Conservation (phyloP, 1,284 basidiomycete genomes). For the Microbotryum intermedium region DNA sequence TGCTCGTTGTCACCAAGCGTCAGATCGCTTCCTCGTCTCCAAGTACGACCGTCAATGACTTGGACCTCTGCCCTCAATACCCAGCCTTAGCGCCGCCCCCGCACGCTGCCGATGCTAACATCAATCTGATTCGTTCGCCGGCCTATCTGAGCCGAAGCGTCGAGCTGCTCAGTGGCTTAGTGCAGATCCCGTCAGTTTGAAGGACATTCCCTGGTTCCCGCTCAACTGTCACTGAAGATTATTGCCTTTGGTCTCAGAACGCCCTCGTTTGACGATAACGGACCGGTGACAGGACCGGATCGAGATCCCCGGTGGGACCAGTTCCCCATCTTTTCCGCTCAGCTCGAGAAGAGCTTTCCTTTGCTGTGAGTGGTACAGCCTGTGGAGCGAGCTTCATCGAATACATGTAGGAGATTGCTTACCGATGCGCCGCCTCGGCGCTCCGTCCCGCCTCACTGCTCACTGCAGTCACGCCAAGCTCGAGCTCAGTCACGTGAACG, state of each 20-base stretch:
- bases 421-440: too few relatives aligned
- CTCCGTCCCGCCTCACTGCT: slow-evolving; percentile 1
- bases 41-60: too few relatives aligned
- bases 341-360: slow-evolving; percentile 36
- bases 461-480: slow-evolving; percentile 35
- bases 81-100: too few relatives aligned
- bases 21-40: too few relatives aligned
- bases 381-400: background rate
- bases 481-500: slow-evolving; percentile 41
- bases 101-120: background rate
- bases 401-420: too few relatives aligned
- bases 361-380: background rate
- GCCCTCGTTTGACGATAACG: slow-evolving; percentile 4
- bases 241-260: too few relatives aligned
- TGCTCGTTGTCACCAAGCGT: too few relatives aligned
- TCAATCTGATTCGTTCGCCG: background rate
- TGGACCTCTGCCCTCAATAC: too few relatives aligned
- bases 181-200: slow-evolving; percentile 1
- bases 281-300: background rate
- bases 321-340: slow-evolving; percentile 38
- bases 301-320: slow-evolving; percentile 39
- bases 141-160: background rate
- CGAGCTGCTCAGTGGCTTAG: background rate
- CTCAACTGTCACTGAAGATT: too few relatives aligned
- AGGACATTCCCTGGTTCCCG: too few relatives aligned